phyloP scores from a whole-genome alignment of 352 stramenopile species.

The Salisapilia sapeloensis region DNA sequence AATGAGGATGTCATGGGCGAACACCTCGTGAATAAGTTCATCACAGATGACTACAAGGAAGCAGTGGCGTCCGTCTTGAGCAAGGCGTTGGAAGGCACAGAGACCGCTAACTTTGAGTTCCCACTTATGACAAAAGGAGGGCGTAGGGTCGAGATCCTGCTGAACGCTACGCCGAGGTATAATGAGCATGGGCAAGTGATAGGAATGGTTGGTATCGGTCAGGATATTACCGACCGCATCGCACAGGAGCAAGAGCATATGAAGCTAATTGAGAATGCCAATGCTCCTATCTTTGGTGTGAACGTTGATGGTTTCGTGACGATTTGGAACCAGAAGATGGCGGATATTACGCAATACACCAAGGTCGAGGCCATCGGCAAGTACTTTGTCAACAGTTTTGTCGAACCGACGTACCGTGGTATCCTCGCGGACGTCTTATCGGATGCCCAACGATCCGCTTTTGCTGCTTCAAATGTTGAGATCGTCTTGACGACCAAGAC shows the following conservation, averaged over 20 bases:
- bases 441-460: slow-evolving; percentile 34
- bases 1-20: slow-evolving; percentile 79
- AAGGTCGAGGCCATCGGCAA: slow-evolving; percentile 20
- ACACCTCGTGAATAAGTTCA: slow-evolving; percentile 83
- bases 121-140: slow-evolving; percentile 69
- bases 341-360: slow-evolving; percentile 25
- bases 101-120: slow-evolving; percentile 79
- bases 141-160: slow-evolving; percentile 59
- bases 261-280: slow-evolving; percentile 41
- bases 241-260: slow-evolving; percentile 46
- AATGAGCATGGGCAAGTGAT: slow-evolving; percentile 70
- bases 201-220: slow-evolving; percentile 78
- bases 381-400: slow-evolving; percentile 36
- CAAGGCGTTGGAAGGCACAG: slow-evolving; percentile 30
- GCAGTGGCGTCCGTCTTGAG: slow-evolving; percentile 36
- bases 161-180: slow-evolving; percentile 74
- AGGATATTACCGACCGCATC: slow-evolving; percentile 70
- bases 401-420: slow-evolving; percentile 33
- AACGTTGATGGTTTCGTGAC: slow-evolving; percentile 24
- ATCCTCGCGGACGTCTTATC: slow-evolving; percentile 26
- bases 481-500: slow-evolving; percentile 55
- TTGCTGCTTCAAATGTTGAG: slow-evolving; percentile 76
- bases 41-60: slow-evolving; percentile 58
- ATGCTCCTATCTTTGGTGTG: slow-evolving; percentile 47
- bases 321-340: slow-evolving; percentile 38